phyloP scores from a whole-genome alignment of 768 basidiomycete genomes.

The Lentinula edodes region DNA sequence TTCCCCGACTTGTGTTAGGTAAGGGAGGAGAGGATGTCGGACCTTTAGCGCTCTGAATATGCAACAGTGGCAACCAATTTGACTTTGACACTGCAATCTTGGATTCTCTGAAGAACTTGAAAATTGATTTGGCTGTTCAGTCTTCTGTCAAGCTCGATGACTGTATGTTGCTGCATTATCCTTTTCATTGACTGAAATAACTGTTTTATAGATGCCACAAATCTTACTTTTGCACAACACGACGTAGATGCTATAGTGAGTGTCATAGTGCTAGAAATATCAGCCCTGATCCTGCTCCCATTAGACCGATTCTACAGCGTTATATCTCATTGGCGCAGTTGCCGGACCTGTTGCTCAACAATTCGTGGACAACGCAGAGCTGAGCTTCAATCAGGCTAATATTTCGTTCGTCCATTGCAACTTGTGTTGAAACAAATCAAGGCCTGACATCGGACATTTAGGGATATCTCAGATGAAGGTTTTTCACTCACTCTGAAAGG shows the following conservation, averaged over 20 bases:
- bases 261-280: not conserved
- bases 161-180: slow-evolving; percentile 32
- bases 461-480: slow-evolving; percentile 52
- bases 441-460: slow-evolving; percentile 11
- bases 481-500: slow-evolving; percentile 59
- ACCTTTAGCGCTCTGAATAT: not conserved
- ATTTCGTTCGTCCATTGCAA: slow-evolving; percentile 37
- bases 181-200: not conserved
- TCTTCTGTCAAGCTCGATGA: slow-evolving; percentile 58
- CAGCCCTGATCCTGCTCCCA: slow-evolving; percentile 5
- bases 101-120: slow-evolving; percentile 51
- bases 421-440: not conserved
- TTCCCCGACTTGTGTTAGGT: slow-evolving; percentile 56
- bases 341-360: slow-evolving; percentile 61
- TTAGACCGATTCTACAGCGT: slow-evolving; percentile 55
- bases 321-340: slow-evolving; percentile 69
- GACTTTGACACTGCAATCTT: slow-evolving; percentile 57
- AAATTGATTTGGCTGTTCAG: slow-evolving; percentile 53
- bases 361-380: slow-evolving; percentile 50
- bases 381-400: slow-evolving; percentile 53
- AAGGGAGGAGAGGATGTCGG: not conserved
- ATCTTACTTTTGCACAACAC: slow-evolving; percentile 52
- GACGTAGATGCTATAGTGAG: slow-evolving; percentile 31
- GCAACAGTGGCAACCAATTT: slow-evolving; percentile 57
- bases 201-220: slow-evolving; percentile 38